Conservation (phyloP, 116 monocot species). For the Posidonia oceanica region DNA sequence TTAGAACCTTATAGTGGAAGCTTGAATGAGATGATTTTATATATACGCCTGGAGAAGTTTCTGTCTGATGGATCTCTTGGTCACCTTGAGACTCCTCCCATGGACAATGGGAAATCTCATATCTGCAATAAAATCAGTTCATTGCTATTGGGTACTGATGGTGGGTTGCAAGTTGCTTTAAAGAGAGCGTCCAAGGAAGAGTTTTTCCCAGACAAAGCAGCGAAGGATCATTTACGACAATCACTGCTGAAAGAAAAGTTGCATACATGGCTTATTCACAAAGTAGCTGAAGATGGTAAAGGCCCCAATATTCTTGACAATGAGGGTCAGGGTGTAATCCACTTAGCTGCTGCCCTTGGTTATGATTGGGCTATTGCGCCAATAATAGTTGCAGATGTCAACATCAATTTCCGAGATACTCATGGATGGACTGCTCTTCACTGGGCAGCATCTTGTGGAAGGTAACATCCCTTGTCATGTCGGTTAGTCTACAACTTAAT, state of each 20-base stretch:
- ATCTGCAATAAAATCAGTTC: slow-evolving; percentile 37
- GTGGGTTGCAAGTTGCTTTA: slow-evolving; percentile 31
- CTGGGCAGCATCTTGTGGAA: slow-evolving; percentile 92
- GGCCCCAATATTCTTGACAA: slow-evolving; percentile 72
- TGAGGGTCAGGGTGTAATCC: slow-evolving; percentile 89
- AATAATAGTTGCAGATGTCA: slow-evolving; percentile 66
- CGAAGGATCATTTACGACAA: slow-evolving; percentile 24
- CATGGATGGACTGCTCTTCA: slow-evolving; percentile 99
- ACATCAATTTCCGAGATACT: slow-evolving; percentile 81
- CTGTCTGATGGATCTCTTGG: slow-evolving; percentile 34
- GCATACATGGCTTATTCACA: slow-evolving; percentile 67
- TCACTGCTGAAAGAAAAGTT: slow-evolving; percentile 57
- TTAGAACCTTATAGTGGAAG: slow-evolving; percentile 16
- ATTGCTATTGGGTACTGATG: slow-evolving; percentile 35
- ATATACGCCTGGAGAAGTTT: slow-evolving; percentile 66
- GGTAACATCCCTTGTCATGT: slow-evolving; percentile 27
- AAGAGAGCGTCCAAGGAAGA: slow-evolving; percentile 19
- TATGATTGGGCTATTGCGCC: slow-evolving; percentile 94
- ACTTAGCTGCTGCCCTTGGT: slow-evolving; percentile 92
- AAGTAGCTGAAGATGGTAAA: slow-evolving; percentile 69
- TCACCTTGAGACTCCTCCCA: slow-evolving; percentile 9
- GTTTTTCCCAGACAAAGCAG: slow-evolving; percentile 14
- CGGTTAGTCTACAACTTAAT: background rate
- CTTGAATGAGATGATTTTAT: slow-evolving; percentile 37
- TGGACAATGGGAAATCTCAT: slow-evolving; percentile 21